Base-by-base conservation (phyloP, 495 filamentous ascomycete genomes). In the Hypoxylon lenormandii region DNA sequence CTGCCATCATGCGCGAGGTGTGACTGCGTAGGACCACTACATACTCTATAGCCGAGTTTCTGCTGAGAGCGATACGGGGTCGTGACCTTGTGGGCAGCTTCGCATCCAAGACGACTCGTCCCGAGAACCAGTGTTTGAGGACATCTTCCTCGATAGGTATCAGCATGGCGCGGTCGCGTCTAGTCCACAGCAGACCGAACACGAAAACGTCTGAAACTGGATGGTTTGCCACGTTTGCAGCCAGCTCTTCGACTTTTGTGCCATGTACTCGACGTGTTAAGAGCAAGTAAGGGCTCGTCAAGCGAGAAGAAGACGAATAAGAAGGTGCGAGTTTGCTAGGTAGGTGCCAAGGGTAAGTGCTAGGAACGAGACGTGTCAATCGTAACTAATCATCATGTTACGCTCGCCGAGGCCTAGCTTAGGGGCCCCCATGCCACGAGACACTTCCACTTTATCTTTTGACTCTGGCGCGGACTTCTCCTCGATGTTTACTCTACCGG, bases 41-140 rank as follows among this genome's bases (percentile, higher is more conserved):
- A 15, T 60, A 70, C 42, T 79, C 74, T 7, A 82, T 74, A 11
- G 66, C 76, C 19, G 52, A 68, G 38, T 80, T 79, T 2, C 77
- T 76, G 10, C 79, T 79, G 12, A 74, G 64, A 1, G 74, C 79
- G 0, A 43, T 36, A 38, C 4, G 76, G 72, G 15, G n/a, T n/a
- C n/a, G 70, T 76, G 6, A 78, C 38, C 46, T 80, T 80, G 47
- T 80, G 78, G 7, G 65, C 70, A 0, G 77, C 50, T 46, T 81
- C 79, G 8, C 79, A 0, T 75, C 59, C 8, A 78, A 70, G 0
- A 76, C 66, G 0, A 77, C 69, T 10, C 78, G 62, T 11, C 66
- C 64, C 21, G 54, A 65, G 47, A 56, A 60, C 71, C 75, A 81
- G 33, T 74, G 53, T 36, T 56, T 21, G 5, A 78, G 45, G 1